Percentiles rank a stretch among this genome's conserved stretches.
Evolutionary conservation across 2,329 filamentous ascomycete genomes (phyloP).

Genomic region (Apiospora aurea): DNA sequence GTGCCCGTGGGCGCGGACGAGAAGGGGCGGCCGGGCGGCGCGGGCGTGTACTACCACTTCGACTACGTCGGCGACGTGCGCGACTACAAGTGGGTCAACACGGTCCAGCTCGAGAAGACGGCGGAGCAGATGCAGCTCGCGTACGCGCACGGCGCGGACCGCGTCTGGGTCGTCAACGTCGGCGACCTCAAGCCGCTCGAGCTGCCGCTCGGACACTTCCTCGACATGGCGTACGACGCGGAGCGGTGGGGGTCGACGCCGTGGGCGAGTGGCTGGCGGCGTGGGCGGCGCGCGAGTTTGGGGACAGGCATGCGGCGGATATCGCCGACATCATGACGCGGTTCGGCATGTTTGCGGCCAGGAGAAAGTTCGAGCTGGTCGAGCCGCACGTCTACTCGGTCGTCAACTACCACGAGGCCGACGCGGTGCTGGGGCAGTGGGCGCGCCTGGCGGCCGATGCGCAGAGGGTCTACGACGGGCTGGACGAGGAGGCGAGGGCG

Average conservation of each 20-base stretch:
- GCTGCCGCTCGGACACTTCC: constrained; percentile 71
- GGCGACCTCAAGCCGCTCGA: constrained; percentile 70
- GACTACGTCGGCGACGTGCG: constrained; percentile 65
- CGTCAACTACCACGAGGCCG: constrained; percentile 68
- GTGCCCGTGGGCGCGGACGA: constrained; percentile 61
- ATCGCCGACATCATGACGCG: constrained; percentile 61
- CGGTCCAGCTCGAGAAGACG: constrained; percentile 69
- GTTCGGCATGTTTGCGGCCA: constrained; percentile 62
- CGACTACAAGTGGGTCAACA: constrained; percentile 71
- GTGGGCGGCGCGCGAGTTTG: constrained; percentile 67
- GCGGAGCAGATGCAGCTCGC: constrained; percentile 71
- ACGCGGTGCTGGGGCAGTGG: constrained; percentile 62
- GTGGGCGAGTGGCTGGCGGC: constrained; percentile 61
- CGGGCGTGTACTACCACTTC: constrained; percentile 65
- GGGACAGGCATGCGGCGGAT: constrained; percentile 49
- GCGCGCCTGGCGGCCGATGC: constrained; percentile 58
- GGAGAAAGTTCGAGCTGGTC: constrained; percentile 67
- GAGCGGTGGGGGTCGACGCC: constrained; percentile 61
- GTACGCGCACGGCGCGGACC: constrained; percentile 61
- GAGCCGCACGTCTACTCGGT: constrained; percentile 63
- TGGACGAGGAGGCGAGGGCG: constrained; percentile 57
- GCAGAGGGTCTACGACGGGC: constrained; percentile 60
- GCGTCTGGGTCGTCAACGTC: constrained; percentile 71
- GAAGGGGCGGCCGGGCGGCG: constrained; percentile 58
- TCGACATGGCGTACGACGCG: constrained; percentile 73